Conservation (phyloP, 352 stramenopile species). For the Peronospora farinosa region DNA sequence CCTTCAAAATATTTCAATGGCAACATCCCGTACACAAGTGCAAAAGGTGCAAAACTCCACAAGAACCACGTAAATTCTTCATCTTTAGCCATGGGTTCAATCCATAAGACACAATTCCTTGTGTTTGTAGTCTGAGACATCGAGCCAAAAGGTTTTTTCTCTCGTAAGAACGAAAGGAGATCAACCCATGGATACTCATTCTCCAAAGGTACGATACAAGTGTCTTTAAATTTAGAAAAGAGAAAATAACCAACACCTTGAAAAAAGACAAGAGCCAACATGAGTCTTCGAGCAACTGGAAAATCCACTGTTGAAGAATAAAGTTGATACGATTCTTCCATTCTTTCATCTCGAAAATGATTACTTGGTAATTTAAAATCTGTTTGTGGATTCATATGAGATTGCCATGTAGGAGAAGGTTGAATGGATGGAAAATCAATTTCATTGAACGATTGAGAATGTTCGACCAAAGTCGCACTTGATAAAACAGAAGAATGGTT, state of each 20-base stretch:
- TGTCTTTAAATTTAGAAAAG: slow-evolving; percentile 37
- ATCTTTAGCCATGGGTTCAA: slow-evolving; percentile 23
- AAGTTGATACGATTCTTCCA: slow-evolving; percentile 77
- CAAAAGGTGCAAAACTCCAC: slow-evolving; percentile 60
- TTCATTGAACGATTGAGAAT: no score
- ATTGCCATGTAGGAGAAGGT: slow-evolving; percentile 21
- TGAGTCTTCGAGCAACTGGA: slow-evolving; percentile 44
- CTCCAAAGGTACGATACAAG: slow-evolving; percentile 30
- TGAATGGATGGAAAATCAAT: neutral
- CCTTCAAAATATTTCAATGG: slow-evolving; percentile 65
- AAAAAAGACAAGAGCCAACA: slow-evolving; percentile 53
- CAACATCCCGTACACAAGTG: slow-evolving; percentile 49
- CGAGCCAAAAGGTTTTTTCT: slow-evolving; percentile 3
- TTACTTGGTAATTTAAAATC: slow-evolving; percentile 59
- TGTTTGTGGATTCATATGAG: slow-evolving; percentile 45
- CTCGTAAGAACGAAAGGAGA: slow-evolving; percentile 16
- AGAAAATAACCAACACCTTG: slow-evolving; percentile 54
- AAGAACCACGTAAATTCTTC: slow-evolving; percentile 34
- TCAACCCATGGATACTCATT: slow-evolving; percentile 30
- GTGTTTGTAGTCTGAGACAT: slow-evolving; percentile 7
- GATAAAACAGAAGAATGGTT: no score
- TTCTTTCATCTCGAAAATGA: slow-evolving; percentile 56
- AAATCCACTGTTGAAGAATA: slow-evolving; percentile 72
- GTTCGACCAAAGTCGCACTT: no score
- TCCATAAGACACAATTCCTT: slow-evolving; percentile 31